These are phyloP conservation scores for Citrus mangshanensis DNA, from an alignment of 345 rosid species.

Conservation along the genomic window DNA sequence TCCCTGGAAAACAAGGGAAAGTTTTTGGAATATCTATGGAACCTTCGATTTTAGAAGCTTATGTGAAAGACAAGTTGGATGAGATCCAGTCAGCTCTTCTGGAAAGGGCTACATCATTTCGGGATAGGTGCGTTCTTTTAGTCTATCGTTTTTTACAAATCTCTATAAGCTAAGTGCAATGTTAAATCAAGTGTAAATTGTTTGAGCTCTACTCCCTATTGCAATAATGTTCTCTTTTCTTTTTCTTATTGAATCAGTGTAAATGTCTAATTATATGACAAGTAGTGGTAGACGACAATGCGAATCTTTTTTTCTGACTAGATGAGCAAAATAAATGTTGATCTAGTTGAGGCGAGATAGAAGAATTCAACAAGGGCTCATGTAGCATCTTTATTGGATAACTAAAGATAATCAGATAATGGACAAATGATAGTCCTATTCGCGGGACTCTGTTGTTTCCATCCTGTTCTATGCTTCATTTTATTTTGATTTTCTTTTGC, in stretches of 20 bases:
- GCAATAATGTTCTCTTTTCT: not conserved
- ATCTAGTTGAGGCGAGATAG: not conserved
- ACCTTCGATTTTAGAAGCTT: slow-evolving; percentile 55
- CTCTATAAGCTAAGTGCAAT: not conserved
- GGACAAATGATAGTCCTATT: not conserved
- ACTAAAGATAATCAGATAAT: not conserved
- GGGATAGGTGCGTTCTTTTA: slow-evolving; percentile 59
- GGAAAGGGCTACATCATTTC: slow-evolving; percentile 58
- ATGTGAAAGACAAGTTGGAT: slow-evolving; percentile 84
- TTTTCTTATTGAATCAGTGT: not conserved
- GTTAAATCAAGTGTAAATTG: not conserved
- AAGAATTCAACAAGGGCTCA: not conserved
- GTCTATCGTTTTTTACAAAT: not conserved
- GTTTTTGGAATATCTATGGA: slow-evolving; percentile 92
- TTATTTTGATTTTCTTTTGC: slow-evolving; percentile 22
- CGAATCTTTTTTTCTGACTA: not conserved
- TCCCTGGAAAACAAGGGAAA: slow-evolving; percentile 92
- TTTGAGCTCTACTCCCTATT: not conserved
- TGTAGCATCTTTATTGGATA: not conserved
- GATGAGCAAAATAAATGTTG: not conserved
- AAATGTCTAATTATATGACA: not conserved
- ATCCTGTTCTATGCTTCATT: not conserved
- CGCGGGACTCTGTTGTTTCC: not conserved
- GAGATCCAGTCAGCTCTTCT: slow-evolving; percentile 85
- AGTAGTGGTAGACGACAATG: not conserved